Conservation (phyloP, 805 yeast genomes). For the Nakazawaea wyomingensis region DNA sequence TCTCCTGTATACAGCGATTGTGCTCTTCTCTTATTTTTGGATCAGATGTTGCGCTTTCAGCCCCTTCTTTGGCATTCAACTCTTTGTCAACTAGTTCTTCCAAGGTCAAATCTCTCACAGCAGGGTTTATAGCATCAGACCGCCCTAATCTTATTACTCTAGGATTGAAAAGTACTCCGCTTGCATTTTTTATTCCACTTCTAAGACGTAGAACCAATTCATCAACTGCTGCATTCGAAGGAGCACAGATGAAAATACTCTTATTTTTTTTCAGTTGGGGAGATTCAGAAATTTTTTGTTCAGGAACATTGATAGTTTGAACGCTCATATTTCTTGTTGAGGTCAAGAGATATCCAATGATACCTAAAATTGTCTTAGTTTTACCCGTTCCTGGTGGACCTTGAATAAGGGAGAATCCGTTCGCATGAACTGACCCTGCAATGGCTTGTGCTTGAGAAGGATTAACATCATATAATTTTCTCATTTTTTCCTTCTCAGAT, state of each 20-base stretch:
- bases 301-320: conserved; percentile 9
- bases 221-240: conserved; percentile 98
- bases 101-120: conserved; percentile 76
- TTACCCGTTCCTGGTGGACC: conserved; percentile 99
- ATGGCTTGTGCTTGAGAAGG: conserved; percentile 90
- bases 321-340: conserved; percentile 8
- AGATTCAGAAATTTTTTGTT: background rate
- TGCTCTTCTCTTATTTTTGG: conserved; percentile 45
- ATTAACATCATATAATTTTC: conserved; percentile 57
- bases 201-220: conserved; percentile 82
- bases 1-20: conserved; percentile 46
- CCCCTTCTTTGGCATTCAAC: conserved; percentile 35
- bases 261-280: conserved; percentile 35
- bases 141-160: conserved; percentile 83
- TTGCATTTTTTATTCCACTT: conserved; percentile 56
- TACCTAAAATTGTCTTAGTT: conserved; percentile 92
- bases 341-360: conserved; percentile 72
- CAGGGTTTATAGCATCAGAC: conserved; percentile 77
- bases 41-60: conserved; percentile 36
- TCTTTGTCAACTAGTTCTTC: conserved; percentile 78
- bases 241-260: conserved; percentile 88
- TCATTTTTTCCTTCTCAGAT: conserved; percentile 37
- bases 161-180: conserved; percentile 53
- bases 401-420: conserved; percentile 88
- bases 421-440: conserved; percentile 55